Percentiles rank a stretch among this genome's conserved stretches.
Evolutionary conservation across 768 basidiomycete genomes (phyloP).

Genomic region (Nevesoporus exiguus): DNA sequence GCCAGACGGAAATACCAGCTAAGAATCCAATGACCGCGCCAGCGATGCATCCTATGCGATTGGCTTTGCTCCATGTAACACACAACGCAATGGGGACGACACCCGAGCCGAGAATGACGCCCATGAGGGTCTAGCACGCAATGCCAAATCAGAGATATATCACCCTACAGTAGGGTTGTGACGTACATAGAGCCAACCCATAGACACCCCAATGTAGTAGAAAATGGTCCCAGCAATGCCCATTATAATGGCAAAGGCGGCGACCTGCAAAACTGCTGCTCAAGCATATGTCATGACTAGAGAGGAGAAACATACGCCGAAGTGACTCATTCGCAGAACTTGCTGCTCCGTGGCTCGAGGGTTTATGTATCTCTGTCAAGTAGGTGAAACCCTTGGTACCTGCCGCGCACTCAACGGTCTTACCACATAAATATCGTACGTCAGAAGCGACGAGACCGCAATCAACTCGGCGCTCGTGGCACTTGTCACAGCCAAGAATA

Average conservation of each 20-base stretch:
- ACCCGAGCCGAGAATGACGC: slow-evolving; percentile 78
- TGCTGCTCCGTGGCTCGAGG: slow-evolving; percentile 73
- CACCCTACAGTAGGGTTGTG: not conserved
- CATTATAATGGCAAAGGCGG: slow-evolving; percentile 70
- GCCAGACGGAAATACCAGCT: slow-evolving; percentile 76
- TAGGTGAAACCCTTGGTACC: not conserved
- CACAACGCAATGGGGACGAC: slow-evolving; percentile 86
- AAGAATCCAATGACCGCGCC: slow-evolving; percentile 70
- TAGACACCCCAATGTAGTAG: slow-evolving; percentile 85
- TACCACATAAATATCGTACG: slow-evolving; percentile 84
- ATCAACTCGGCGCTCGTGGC: slow-evolving; percentile 90
- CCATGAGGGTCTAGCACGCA: slow-evolving; percentile 71
- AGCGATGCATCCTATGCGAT: slow-evolving; percentile 78
- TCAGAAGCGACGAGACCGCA: slow-evolving; percentile 79
- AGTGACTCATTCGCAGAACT: slow-evolving; percentile 65
- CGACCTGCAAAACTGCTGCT: slow-evolving; percentile 43
- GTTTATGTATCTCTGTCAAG: slow-evolving; percentile 70
- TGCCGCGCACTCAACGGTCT: not conserved
- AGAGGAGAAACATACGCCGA: slow-evolving; percentile 43
- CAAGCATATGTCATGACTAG: not conserved
- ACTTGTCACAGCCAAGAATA: slow-evolving; percentile 85
- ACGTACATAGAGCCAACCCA: slow-evolving; percentile 91
- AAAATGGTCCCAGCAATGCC: slow-evolving; percentile 83
- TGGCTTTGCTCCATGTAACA: slow-evolving; percentile 83
- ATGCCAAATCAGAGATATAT: not conserved